phyloP scores from a whole-genome alignment of 2,329 filamentous ascomycete genomes.

The Bretziella fagacearum region DNA sequence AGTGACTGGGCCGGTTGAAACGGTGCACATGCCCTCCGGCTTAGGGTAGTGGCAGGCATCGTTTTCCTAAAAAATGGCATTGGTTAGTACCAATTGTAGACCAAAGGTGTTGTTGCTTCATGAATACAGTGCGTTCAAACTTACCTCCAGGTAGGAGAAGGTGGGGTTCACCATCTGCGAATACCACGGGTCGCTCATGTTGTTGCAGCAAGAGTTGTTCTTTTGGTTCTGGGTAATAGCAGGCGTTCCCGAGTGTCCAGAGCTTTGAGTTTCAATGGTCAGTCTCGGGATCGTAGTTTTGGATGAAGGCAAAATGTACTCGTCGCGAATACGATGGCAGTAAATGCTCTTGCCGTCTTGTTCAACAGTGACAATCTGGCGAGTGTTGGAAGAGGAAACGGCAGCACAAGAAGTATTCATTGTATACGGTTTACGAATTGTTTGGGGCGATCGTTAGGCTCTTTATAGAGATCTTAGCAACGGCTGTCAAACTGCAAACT shows the following conservation, averaged over 20 bases:
- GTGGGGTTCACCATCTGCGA: neutral
- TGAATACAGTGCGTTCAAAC: too few species aligned
- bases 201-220: too few species aligned
- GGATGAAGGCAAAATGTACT: neutral
- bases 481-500: neutral
- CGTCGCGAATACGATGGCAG: neutral
- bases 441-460: neutral
- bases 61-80: neutral
- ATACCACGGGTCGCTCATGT: conserved; percentile 8
- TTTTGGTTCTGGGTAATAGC: too few species aligned
- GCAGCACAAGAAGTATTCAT: neutral
- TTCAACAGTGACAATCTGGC: neutral
- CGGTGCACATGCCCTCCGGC: neutral
- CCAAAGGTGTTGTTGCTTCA: neutral
- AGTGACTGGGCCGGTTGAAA: neutral
- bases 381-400: neutral
- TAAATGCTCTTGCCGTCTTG: conserved; percentile 7
- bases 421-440: neutral
- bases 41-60: conserved; percentile 1
- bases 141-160: conserved; percentile 2
- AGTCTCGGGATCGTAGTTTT: neutral
- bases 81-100: neutral
- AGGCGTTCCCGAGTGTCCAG: too few species aligned
- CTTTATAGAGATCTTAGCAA: neutral
- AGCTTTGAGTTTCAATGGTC: conserved; percentile 2